Conservation (phyloP, 306 rosid genomes). For the Lotus japonicus region DNA sequence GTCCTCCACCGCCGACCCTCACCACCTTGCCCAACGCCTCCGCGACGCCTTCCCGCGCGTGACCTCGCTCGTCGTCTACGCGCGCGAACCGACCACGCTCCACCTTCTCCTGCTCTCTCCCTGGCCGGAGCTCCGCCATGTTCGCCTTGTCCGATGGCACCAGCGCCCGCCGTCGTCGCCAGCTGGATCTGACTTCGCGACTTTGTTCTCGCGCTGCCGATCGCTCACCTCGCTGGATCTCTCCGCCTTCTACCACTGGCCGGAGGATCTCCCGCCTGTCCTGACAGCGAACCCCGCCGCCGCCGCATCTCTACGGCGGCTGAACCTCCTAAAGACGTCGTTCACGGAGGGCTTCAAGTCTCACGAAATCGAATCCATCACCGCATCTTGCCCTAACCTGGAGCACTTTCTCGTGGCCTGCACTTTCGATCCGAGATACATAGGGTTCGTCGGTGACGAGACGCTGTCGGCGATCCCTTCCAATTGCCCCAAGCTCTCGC, state of each 20-base stretch:
- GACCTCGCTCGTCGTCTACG: slow-evolving; percentile 64
- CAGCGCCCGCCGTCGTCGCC: slow-evolving; percentile 43
- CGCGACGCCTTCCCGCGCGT: slow-evolving; percentile 64
- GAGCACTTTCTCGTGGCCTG: slow-evolving; percentile 61
- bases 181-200: slow-evolving; percentile 56
- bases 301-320: slow-evolving; percentile 51
- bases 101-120: slow-evolving; percentile 35
- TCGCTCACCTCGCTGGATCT: slow-evolving; percentile 59
- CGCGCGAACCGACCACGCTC: slow-evolving; percentile 56
- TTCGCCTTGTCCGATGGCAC: slow-evolving; percentile 88
- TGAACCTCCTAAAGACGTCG: slow-evolving; percentile 62
- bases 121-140: slow-evolving; percentile 68
- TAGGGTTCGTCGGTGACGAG: slow-evolving; percentile 73
- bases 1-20: slow-evolving; percentile 28
- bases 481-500: slow-evolving; percentile 55
- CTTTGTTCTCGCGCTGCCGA: slow-evolving; percentile 49
- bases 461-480: slow-evolving; percentile 45
- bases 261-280: slow-evolving; percentile 80
- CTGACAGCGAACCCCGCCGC: slow-evolving; percentile 36
- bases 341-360: slow-evolving; percentile 64
- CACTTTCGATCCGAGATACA: slow-evolving; percentile 70
- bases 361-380: slow-evolving; percentile 50
- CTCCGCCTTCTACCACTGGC: slow-evolving; percentile 82
- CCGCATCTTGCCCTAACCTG: slow-evolving; percentile 66
- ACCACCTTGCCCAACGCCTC: slow-evolving; percentile 59